These are phyloP conservation scores for Rhodocollybia butyracea DNA, from an alignment of 768 basidiomycete species.

Conservation along the genomic window DNA sequence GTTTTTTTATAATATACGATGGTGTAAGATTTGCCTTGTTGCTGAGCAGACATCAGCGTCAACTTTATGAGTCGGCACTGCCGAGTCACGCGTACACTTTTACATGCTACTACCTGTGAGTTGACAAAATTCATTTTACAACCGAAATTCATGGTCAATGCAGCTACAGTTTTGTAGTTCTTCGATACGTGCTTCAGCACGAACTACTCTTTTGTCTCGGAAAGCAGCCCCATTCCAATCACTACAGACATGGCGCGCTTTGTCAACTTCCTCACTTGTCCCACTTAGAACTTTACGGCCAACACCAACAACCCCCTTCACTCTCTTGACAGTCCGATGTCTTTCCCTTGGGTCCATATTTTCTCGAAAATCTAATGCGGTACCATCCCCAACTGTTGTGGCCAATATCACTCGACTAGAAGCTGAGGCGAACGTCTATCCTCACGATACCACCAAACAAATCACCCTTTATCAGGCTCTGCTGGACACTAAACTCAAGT, in stretches of 20 bases:
- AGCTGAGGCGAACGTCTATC: conserved; percentile 72
- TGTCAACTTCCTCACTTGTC: not conserved
- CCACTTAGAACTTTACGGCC: not conserved
- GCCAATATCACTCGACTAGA: conserved; percentile 73
- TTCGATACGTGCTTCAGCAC: conserved; percentile 30
- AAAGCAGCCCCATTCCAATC: not conserved
- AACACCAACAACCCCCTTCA: conserved; percentile 12
- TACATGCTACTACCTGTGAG: not conserved
- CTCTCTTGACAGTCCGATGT: conserved; percentile 14
- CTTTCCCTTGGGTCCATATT: conserved; percentile 44
- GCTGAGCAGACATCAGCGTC: conserved; percentile 32
- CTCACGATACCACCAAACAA: conserved; percentile 67
- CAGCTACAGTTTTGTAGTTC: conserved; percentile 32
- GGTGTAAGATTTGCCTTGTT: conserved; percentile 28
- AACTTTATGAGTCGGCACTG: not conserved
- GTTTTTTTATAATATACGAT: not conserved
- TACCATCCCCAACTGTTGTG: conserved; percentile 62
- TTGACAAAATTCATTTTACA: not conserved
- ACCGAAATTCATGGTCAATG: not conserved
- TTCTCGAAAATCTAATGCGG: conserved; percentile 39
- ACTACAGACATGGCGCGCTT: not conserved
- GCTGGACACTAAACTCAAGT: conserved; percentile 56
- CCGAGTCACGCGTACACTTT: not conserved
- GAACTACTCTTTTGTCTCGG: conserved; percentile 1
- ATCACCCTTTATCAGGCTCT: conserved; percentile 68